Evolutionary conservation across 306 rosid genomes (phyloP).

Genomic region (Alnus glutinosa): DNA sequence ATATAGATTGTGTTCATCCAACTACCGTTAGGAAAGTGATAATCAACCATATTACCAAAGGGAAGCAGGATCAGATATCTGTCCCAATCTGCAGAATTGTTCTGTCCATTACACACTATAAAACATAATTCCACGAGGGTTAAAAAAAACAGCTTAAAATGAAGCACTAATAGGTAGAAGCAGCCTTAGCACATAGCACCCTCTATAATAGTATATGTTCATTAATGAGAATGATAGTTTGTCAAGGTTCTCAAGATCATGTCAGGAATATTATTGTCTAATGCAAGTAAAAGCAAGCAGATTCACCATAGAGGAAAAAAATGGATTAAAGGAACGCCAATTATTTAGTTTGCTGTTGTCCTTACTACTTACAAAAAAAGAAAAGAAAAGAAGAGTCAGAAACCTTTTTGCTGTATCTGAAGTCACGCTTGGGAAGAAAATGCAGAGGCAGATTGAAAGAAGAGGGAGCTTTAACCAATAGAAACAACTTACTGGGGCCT

Average conservation of each 20-base stretch:
- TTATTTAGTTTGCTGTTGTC: neutral
- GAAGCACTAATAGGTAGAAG: neutral
- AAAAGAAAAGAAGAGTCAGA: neutral
- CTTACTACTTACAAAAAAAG: neutral
- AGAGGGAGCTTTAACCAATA: slow-evolving; percentile 80
- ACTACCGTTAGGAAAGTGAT: neutral
- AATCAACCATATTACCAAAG: neutral
- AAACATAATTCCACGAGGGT: neutral
- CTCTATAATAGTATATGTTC: neutral
- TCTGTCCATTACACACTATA: neutral
- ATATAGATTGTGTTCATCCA: neutral
- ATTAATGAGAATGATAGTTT: neutral
- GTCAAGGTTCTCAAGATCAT: neutral
- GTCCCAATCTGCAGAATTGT: neutral
- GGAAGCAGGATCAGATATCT: neutral
- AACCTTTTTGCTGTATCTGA: slow-evolving; percentile 74
- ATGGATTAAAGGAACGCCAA: neutral
- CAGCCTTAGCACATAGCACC: neutral
- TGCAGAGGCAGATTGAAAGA: slow-evolving; percentile 72
- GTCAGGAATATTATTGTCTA: slow-evolving; percentile 1
- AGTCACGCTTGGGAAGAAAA: slow-evolving; percentile 93
- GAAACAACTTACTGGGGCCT: slow-evolving; percentile 75
- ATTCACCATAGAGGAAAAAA: slow-evolving; percentile 2
- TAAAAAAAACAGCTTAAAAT: neutral
- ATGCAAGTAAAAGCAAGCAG: slow-evolving; percentile 15